phyloP scores from a whole-genome alignment of 2,329 filamentous ascomycete species.

The Fusarium humuli region DNA sequence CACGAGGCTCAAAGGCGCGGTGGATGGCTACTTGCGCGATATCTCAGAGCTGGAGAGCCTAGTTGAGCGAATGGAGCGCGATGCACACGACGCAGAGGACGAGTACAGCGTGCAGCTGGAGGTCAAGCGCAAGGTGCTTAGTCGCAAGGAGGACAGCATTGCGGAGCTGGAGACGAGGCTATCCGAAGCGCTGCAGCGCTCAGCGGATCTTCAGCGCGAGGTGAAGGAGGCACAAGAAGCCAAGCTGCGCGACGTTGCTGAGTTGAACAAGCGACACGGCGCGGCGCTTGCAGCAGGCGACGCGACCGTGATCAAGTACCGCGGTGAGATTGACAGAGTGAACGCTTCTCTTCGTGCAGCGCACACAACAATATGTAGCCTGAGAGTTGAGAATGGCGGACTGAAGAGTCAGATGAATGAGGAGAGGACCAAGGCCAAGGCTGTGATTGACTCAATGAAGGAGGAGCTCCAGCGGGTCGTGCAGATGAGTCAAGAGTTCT shows the following conservation, averaged over 20 bases:
- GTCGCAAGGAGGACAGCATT: conserved; percentile 53
- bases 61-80: conserved; percentile 60
- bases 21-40: conserved; percentile 65
- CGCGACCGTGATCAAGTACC: conserved; percentile 61
- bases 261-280: conserved; percentile 58
- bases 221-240: conserved; percentile 54
- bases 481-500: conserved; percentile 59
- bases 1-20: conserved; percentile 62
- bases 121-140: conserved; percentile 49
- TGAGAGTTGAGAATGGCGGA: conserved; percentile 61
- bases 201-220: conserved; percentile 54
- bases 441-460: conserved; percentile 62
- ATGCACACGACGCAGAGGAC: conserved; percentile 48
- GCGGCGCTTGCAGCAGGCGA: conserved; percentile 63
- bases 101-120: conserved; percentile 52
- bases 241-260: conserved; percentile 49
- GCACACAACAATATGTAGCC: conserved; percentile 57
- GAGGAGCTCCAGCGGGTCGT: conserved; percentile 63
- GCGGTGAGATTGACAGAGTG: conserved; percentile 61
- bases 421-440: conserved; percentile 56
- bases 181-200: conserved; percentile 53
- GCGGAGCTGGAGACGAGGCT: conserved; percentile 60
- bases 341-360: conserved; percentile 60
- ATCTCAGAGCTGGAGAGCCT: conserved; percentile 65
- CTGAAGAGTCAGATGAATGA: conserved; percentile 53